Evolutionary conservation across 768 basidiomycete genomes (phyloP).

Genomic region (Tricholoma saponaceum): DNA sequence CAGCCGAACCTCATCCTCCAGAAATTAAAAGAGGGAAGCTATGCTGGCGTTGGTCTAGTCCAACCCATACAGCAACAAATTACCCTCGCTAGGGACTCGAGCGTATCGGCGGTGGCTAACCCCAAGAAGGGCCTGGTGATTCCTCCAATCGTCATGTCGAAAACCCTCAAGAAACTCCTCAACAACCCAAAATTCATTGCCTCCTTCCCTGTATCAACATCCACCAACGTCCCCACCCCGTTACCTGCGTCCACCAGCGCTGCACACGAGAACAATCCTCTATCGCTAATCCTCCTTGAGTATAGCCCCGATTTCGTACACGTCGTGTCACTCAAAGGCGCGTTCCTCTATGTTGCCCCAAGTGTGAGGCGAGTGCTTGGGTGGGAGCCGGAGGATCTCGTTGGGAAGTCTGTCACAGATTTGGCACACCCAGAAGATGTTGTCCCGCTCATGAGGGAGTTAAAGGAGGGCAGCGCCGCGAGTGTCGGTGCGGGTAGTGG

Average conservation of each 20-base stretch:
- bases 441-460: conserved; percentile 85
- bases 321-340: conserved; percentile 89
- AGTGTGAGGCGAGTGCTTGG: conserved; percentile 75
- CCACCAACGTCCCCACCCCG: conserved; percentile 29
- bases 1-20: conserved; percentile 83
- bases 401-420: conserved; percentile 74
- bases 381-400: conserved; percentile 80
- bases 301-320: conserved; percentile 77
- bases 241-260: conserved; percentile 13
- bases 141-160: conserved; percentile 40
- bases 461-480: conserved; percentile 64
- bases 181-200: conserved; percentile 42
- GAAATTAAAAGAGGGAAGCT: conserved; percentile 74
- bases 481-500: conserved; percentile 4
- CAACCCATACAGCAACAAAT: conserved; percentile 3
- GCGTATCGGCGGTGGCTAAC: conserved; percentile 19
- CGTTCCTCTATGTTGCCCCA: conserved; percentile 89
- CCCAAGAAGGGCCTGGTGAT: conserved; percentile 23
- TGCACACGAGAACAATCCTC: conserved; percentile 36
- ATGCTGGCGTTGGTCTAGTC: conserved; percentile 44
- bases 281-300: conserved; percentile 61
- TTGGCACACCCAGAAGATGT: conserved; percentile 88
- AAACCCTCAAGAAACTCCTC: conserved; percentile 46
- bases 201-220: conserved; percentile 42
- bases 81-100: background rate